These are phyloP conservation scores for Komagataella mondaviorum DNA, from an alignment of 805 yeast species.

Conservation along the genomic window DNA sequence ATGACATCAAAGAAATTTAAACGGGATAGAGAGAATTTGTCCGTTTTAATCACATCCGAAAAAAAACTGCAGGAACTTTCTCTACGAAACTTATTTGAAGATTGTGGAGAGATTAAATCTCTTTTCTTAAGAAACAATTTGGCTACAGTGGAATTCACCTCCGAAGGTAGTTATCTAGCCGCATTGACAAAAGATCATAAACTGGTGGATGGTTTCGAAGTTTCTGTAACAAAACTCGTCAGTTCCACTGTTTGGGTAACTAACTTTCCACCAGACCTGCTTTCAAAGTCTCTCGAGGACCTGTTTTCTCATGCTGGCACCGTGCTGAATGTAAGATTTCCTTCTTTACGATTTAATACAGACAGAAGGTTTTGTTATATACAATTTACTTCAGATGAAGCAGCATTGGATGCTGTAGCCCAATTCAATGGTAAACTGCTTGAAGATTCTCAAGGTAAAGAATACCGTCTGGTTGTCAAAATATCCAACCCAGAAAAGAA, in stretches of 20 bases:
- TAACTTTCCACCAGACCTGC: conserved; percentile 51
- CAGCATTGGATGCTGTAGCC: conserved; percentile 29
- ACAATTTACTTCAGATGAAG: conserved; percentile 31
- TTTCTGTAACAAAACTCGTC: conserved; percentile 30
- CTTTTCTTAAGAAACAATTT: conserved; percentile 9
- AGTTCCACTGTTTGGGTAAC: conserved; percentile 57
- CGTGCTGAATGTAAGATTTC: conserved; percentile 43
- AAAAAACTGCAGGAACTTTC: conserved; percentile 21
- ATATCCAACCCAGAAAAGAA: conserved; percentile 44
- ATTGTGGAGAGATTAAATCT: conserved; percentile 42
- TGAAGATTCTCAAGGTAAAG: conserved; percentile 14
- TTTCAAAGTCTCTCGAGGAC: conserved; percentile 21
- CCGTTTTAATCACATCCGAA: conserved; percentile 40
- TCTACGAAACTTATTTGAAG: conserved; percentile 31
- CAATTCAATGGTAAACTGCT: conserved; percentile 24
- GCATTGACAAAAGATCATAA: conserved; percentile 52
- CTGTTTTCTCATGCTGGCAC: conserved; percentile 28
- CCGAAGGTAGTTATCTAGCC: conserved; percentile 31
- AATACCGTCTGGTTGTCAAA: conserved; percentile 36
- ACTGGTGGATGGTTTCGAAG: conserved; percentile 23
- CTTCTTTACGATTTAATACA: conserved; percentile 40
- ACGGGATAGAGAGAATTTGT: conserved; percentile 46
- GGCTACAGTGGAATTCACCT: conserved; percentile 49
- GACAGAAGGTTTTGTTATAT: conserved; percentile 64
- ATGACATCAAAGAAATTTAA: background rate